Evolutionary conservation across 495 filamentous ascomycete genomes (phyloP), one percentile per base, ranked within the genome.

Genomic region (Aspergillus sparsus): DNA sequence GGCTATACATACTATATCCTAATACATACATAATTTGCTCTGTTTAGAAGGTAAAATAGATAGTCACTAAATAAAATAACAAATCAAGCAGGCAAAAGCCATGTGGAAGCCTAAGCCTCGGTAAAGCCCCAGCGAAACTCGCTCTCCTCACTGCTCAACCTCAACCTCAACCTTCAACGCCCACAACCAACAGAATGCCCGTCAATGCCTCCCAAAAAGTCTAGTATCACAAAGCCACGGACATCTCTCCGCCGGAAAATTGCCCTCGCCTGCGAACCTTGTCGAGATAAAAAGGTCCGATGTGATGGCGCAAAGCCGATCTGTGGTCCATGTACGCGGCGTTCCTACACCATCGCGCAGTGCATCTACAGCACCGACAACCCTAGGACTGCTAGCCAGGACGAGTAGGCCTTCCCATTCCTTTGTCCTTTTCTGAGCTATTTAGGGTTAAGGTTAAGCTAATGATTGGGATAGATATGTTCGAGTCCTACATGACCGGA

Each of bases 281-380:
- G 77, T 39, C 67, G 75, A 13, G 70, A 73, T 31, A 69, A 71
- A 11, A 77, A 80, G 57, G 63, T 68, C 2, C 68, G 73, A 1
- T 80, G 78, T 49, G 76, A 80, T 57, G 76, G 77, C 8, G 64
- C 31, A 7, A 80, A 77, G 60, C 77, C 78, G 33, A 73, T 80
- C 36, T 80, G 78, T 68, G 76, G 71, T 15, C 70, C 74, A 6
- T 80, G 78, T 41, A 58, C 60, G 46, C 69, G 73, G 3, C 71
- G 76, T 11, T 68, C 69, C 7, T 67, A 74, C 49, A 55, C 64
- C 12, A 69, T 74, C 16, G 61, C 73, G 13, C 68, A 62, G 21
- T 80, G 77, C 45, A 66, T 77, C 7, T 80, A 76, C 65, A 74
- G 63, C 13, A 53, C 69, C 15, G 69, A 74, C 5, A 70, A 74